Base-by-base conservation (phyloP, 805 yeast species). In the Priceomyces castillae region DNA sequence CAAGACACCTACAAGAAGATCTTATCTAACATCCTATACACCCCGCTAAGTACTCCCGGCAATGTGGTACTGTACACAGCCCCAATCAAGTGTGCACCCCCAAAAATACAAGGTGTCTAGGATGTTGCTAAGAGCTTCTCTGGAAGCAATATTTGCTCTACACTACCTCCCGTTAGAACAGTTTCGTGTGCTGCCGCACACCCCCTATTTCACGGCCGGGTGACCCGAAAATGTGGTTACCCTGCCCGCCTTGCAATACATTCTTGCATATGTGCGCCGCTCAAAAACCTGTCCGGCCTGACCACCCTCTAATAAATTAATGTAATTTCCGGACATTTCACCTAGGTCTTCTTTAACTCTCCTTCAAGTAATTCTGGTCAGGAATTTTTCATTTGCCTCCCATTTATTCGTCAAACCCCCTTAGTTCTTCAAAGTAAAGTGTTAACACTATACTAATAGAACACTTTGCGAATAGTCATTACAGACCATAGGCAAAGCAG, bases 291-390 rank as follows among this genome's bases (percentile, higher is more conserved):
- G 34, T 33, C 34, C 17, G 33, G 34, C 14, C 9, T 14, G 30
- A 15, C 28, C 28, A n/a, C 30, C 19, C 34, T 23, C 25, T n/a
- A 41, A 41, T 41, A 41, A 41, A 41, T 37, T 36, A 41, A 41
- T 30, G 31, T 26, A 38, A 12, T 30, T 25, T 41, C 44, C 44
- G 44, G 44, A 41, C 36, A 35, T 30, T 41, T 31, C 17, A 14
- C 17, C 22, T 9, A 14, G 23, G 19, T 23, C 20, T 23, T 37
- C 30, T 37, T 22, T 17, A 23, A 37, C 15, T 23, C 30, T 37
- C 16, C 30, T 37, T 12, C 25, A 22, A 23, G n/a, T 19, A 37
- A 22, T 18, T 11, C n/a, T 26, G 40, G 40, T 37, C 40, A 37
- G 40, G 40, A 23, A 25, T 37, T 37, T 37, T 37, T 37, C n/a